Evolutionary conservation across 1,284 basidiomycete species (phyloP), one percentile per base, ranked within the genome.

Genomic region (Malassezia sp.): DNA sequence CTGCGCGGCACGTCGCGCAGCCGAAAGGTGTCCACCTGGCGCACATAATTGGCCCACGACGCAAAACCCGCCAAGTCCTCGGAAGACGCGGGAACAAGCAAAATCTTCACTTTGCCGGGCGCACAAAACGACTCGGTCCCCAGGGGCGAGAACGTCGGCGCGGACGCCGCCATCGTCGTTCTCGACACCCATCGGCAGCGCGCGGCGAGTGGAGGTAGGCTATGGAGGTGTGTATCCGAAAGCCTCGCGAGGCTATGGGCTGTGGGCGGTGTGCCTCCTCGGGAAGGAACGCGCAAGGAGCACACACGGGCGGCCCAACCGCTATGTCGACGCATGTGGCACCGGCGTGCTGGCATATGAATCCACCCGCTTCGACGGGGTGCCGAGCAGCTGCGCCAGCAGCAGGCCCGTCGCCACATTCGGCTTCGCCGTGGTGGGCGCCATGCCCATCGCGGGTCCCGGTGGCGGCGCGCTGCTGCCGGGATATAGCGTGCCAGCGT

Each of bases 371-470:
- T 38, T 34, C n/a, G 39, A 28, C 28, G 42, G 48, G 17, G 35
- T 44, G 20, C 48, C 48, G n/a, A 67, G 56, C 34, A 67, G 37
- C 42, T 67, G 64, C n/a, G 62, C 64, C 32, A 67, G 49, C 7
- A 65, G 55, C 37, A 63, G 57, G 26, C 64, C 62, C 5, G 54
- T 50, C 6, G 42, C 48, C 22, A 37, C n/a, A 20, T 35, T 45
- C 17, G 48, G 48, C 41, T 44, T 17, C 18, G 20, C 21, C n/a
- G 41, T 20, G 23, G 15, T 11, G 18, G 46, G 42, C n/a, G 8
- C 31, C 15, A 50, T 37, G 2, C 42, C 42, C n/a, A n/a, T n/a
- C n/a, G n/a, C n/a, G n/a, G n/a, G n/a, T n/a, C 40, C 30, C 45
- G 15, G 55, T 39, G 44, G 52, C 52, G 47, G 54, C 37, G 35